Conservation (phyloP, 1,284 basidiomycete species). For the Ganoderma lingzhi region DNA sequence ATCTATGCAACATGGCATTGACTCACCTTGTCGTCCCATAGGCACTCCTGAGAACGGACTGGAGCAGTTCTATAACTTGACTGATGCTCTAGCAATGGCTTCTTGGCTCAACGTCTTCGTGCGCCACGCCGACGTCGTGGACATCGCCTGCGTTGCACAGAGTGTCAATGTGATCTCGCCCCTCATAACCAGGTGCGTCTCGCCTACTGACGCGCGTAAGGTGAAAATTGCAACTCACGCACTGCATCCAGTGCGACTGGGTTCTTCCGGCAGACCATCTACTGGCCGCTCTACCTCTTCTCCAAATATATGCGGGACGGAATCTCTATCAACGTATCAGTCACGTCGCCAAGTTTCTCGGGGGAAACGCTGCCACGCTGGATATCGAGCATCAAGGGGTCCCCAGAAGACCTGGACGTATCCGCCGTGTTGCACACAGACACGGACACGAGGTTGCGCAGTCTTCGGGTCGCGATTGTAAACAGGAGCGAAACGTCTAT, state of each 20-base stretch:
- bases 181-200: slow-evolving; percentile 41
- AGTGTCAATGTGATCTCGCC: slow-evolving; percentile 65
- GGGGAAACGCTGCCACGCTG: slow-evolving; percentile 60
- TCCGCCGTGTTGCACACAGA: slow-evolving; percentile 50
- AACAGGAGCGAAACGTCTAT: slow-evolving; percentile 50
- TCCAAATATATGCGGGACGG: slow-evolving; percentile 63
- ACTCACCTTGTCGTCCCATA: slow-evolving; percentile 11
- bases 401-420: slow-evolving; percentile 55
- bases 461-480: slow-evolving; percentile 57
- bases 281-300: slow-evolving; percentile 61
- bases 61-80: slow-evolving; percentile 67
- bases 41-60: slow-evolving; percentile 58
- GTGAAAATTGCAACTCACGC: background rate
- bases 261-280: slow-evolving; percentile 61
- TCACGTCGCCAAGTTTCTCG: slow-evolving; percentile 49
- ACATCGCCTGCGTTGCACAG: slow-evolving; percentile 73
- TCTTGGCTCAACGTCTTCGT: slow-evolving; percentile 74
- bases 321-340: slow-evolving; percentile 50
- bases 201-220: slow-evolving; percentile 6
- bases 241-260: slow-evolving; percentile 44
- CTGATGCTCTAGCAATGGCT: slow-evolving; percentile 66
- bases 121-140: slow-evolving; percentile 65
- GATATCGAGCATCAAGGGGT: slow-evolving; percentile 48
- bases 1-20: background rate
- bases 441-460: slow-evolving; percentile 33